These are phyloP conservation scores for Wickerhamomyces chambardii DNA, from an alignment of 805 yeast species.

Conservation along the genomic window DNA sequence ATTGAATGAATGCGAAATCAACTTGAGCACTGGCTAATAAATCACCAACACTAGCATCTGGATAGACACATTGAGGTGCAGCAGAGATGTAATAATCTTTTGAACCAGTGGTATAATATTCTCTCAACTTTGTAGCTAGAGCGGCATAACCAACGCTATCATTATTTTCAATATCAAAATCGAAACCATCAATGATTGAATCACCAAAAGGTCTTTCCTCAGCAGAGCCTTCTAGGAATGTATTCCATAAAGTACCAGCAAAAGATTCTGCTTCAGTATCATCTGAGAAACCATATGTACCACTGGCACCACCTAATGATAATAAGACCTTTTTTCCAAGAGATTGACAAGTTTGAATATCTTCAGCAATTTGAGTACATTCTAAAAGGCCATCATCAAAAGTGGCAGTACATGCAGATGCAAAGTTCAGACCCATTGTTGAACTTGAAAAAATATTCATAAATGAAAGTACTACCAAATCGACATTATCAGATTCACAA, in stretches of 20 bases:
- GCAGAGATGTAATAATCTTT: constrained; percentile 71
- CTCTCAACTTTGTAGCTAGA: constrained; percentile 45
- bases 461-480: constrained; percentile 66
- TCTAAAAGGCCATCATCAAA: constrained; percentile 31
- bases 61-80: constrained; percentile 89
- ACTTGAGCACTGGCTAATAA: constrained; percentile 49
- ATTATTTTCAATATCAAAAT: constrained; percentile 78
- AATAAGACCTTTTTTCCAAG: constrained; percentile 73
- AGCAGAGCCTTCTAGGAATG: constrained; percentile 50
- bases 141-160: constrained; percentile 57
- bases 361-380: constrained; percentile 53
- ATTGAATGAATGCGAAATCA: constrained; percentile 81
- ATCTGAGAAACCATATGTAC: constrained; percentile 78
- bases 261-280: constrained; percentile 67
- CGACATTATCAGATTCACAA: constrained; percentile 64
- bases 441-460: constrained; percentile 46
- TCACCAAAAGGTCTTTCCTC: constrained; percentile 58
- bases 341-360: constrained; percentile 70
- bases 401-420: constrained; percentile 35
- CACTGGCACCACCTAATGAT: constrained; percentile 70
- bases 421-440: constrained; percentile 50
- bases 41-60: constrained; percentile 63
- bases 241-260: constrained; percentile 53
- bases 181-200: constrained; percentile 84
- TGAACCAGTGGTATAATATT: constrained; percentile 39